Evolutionary conservation across 352 stramenopile genomes (phyloP), one percentile per base, ranked within the genome.

Genomic region (Hyaloperonospora brassicae): DNA sequence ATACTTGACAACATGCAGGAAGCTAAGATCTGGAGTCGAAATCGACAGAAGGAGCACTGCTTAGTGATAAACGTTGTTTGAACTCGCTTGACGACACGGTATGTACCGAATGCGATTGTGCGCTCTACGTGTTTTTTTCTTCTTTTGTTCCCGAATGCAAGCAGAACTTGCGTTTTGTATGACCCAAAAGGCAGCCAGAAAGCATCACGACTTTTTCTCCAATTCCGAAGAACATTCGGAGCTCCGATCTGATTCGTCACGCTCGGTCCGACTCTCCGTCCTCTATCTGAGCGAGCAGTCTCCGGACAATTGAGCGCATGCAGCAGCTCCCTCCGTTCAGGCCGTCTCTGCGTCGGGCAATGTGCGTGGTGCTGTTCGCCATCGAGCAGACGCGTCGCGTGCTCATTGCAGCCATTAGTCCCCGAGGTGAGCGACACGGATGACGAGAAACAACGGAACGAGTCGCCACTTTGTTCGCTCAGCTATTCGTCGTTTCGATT

Each of bases 331-430:
- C 41, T 50, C 50, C 53, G n/a, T 56, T 60, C 21, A 60, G 27
- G 27, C n/a, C n/a, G n/a, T 31, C 27, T 7, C 7, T 31, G 27
- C 27, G 27, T 31, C 27, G 27, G 27, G 38, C 43, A 44, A 31
- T 23, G 40, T 61, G n/a, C 66, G 44, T 47, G 53, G 53, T n/a
- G 41, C 21, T 82, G 21, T 21, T 67, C 34, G 31, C 78, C 30
- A 49, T 66, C 0, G 52, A 38, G 24, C 57, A 68, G 52, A 66
- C 52, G 31, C 69, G 61, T 36, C 61, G 54, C 23, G 38, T 50
- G 45, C 34, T 73, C 27, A 47, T 64, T 50, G 23, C 52, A 35
- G 69, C 60, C 38, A 63, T n/a, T n/a, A n/a, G 44, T 27, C 51
- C 65, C 35, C 54, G 42, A 64, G 64, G 63, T 65, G 57, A 49